These are phyloP conservation scores for Berberis vulgaris DNA, from an alignment of 164 flowering plant genomes.

Conservation along the genomic window DNA sequence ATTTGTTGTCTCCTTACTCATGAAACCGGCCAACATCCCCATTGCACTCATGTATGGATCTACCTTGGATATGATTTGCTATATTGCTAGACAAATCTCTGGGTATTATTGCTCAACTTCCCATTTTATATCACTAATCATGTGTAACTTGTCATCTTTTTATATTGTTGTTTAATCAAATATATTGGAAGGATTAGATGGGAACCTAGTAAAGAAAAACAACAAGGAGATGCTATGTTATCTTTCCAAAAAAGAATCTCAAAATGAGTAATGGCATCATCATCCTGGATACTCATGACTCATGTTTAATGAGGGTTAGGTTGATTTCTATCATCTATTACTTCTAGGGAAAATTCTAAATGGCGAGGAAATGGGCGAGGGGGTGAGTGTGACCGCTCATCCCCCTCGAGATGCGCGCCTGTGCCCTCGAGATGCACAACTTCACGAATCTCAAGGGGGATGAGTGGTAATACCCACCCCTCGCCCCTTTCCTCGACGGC, in stretches of 20 bases:
- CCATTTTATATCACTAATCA: constrained; percentile 4
- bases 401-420: no score
- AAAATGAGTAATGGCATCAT: constrained; percentile 1
- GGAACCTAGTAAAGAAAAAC: neutral
- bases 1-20: constrained; percentile 18
- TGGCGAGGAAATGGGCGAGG: no score
- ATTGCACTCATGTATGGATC: constrained; percentile 22
- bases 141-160: constrained; percentile 10
- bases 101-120: no score
- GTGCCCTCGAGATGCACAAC: no score
- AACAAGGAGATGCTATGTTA: neutral
- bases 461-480: no score
- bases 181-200: neutral
- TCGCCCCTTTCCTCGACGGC: no score
- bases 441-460: no score
- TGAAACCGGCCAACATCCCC: constrained; percentile 41
- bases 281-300: constrained; percentile 2
- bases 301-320: no score
- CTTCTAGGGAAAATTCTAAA: no score
- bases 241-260: neutral
- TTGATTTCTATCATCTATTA: constrained; percentile 2
- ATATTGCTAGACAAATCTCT: constrained; percentile 15
- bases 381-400: no score
- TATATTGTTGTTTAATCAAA: neutral
- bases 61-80: constrained; percentile 33